A percentile compares a stretch with the other conserved stretches of the same genome.
Evolutionary conservation across 345 rosid species (phyloP).

Genomic region (Eucalyptus brandiana): DNA sequence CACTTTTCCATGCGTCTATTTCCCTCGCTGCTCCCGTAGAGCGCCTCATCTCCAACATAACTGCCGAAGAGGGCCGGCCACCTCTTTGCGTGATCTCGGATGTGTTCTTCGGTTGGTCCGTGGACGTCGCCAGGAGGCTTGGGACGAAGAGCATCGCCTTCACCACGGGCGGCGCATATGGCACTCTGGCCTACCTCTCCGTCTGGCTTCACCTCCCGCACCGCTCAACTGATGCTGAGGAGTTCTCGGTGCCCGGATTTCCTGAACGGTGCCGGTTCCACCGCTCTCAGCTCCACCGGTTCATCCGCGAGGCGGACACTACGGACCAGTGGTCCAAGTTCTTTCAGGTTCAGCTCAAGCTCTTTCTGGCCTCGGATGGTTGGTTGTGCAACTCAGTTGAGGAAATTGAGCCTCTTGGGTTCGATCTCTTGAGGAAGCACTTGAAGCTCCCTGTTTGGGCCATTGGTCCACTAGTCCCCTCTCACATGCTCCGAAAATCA

Average conservation of each 20-base stretch:
- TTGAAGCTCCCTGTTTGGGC: slow-evolving; percentile 23
- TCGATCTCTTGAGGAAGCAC: slow-evolving; percentile 11
- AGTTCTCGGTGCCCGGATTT: slow-evolving; percentile 13
- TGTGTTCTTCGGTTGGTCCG: neutral
- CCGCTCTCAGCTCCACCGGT: neutral
- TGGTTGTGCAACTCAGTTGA: neutral
- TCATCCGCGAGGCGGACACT: neutral
- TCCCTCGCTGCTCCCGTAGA: neutral
- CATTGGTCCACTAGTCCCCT: neutral
- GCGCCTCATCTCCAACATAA: neutral
- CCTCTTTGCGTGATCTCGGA: neutral
- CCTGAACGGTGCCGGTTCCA: neutral
- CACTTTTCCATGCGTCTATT: neutral
- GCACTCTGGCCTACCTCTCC: neutral
- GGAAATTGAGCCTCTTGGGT: slow-evolving; percentile 18
- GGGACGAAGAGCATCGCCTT: neutral
- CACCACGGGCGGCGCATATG: neutral
- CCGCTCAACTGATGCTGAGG: neutral
- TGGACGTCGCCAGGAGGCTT: neutral
- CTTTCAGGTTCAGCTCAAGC: slow-evolving; percentile 2
- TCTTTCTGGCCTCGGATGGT: neutral
- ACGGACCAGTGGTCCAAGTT: neutral
- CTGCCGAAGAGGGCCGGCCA: slow-evolving; percentile 8
- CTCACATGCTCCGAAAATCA: neutral
- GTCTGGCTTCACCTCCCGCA: slow-evolving; percentile 37